These are phyloP conservation scores for Fusarium sublunatum DNA, from an alignment of 2,329 filamentous ascomycete genomes.

Conservation along the genomic window DNA sequence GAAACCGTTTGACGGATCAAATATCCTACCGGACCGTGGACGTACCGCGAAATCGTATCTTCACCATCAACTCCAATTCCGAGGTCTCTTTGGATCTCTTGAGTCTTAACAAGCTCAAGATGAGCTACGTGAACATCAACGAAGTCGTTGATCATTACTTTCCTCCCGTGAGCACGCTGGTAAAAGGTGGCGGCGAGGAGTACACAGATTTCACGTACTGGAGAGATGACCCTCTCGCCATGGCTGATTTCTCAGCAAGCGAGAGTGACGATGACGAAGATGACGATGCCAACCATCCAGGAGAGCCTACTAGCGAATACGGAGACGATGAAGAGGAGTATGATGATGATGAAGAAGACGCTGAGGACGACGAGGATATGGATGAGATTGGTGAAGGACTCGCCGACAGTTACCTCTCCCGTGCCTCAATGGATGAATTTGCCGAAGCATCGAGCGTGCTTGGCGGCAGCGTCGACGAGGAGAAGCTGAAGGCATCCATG, in stretches of 20 bases:
- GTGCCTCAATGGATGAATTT: conserved; percentile 52
- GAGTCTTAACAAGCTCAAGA: conserved; percentile 92
- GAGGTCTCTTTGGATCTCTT: conserved; percentile 93
- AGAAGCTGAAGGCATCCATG: conserved; percentile 55
- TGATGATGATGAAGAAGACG: conserved; percentile 57
- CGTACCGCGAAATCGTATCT: conserved; percentile 92
- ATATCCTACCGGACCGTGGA: conserved; percentile 96
- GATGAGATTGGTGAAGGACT: conserved; percentile 54
- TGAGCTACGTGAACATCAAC: conserved; percentile 95
- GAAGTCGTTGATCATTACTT: conserved; percentile 99
- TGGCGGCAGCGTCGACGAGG: conserved; percentile 59
- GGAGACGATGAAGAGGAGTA: conserved; percentile 60
- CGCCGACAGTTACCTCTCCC: conserved; percentile 48
- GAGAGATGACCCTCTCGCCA: conserved; percentile 84
- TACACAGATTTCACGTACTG: conserved; percentile 99
- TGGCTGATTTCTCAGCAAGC: conserved; percentile 89
- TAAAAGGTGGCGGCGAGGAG: conserved; percentile 90
- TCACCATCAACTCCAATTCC: conserved; percentile 98
- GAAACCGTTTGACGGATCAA: conserved; percentile 95
- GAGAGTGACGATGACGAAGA: conserved; percentile 70
- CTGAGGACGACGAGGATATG: conserved; percentile 56
- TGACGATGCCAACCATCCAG: conserved; percentile 67
- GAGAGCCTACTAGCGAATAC: conserved; percentile 57
- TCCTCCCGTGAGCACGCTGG: conserved; percentile 86
- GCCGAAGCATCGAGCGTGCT: conserved; percentile 57